A percentile compares a stretch with the other conserved stretches of the same genome.
Conservation (phyloP, 2,329 filamentous ascomycete species). For the Verticillium albo-atrum region DNA sequence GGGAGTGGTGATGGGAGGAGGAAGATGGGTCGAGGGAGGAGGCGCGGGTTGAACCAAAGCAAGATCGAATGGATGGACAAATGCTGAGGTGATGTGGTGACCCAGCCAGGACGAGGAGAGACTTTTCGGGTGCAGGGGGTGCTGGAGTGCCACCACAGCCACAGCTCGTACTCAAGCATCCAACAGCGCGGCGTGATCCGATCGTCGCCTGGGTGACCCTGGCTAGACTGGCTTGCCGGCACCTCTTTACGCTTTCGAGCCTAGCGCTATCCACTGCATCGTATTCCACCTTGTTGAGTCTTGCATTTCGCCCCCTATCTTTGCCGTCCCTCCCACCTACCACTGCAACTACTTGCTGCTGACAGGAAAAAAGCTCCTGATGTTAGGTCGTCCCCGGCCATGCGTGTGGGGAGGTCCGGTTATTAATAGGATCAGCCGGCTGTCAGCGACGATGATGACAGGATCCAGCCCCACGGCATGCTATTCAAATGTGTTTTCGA, state of each 20-base stretch:
- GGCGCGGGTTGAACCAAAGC: background rate
- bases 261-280: background rate
- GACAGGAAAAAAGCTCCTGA: background rate
- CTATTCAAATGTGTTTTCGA: too few species aligned
- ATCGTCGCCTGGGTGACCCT: conserved; percentile 2
- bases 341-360: background rate
- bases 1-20: background rate
- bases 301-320: background rate
- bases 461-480: too few species aligned
- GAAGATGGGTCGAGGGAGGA: background rate
- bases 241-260: background rate
- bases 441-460: background rate
- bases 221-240: background rate
- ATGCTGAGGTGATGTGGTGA: background rate
- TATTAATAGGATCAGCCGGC: background rate
- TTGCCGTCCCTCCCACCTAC: background rate
- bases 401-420: background rate
- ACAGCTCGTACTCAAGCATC: background rate
- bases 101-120: background rate
- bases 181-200: background rate
- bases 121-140: background rate
- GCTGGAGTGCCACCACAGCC: background rate
- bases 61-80: background rate
- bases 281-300: background rate
- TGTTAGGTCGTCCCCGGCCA: background rate